Evolutionary conservation across 345 rosid genomes (phyloP), one percentile per base, ranked within the genome.

Genomic region (Gossypium australe): DNA sequence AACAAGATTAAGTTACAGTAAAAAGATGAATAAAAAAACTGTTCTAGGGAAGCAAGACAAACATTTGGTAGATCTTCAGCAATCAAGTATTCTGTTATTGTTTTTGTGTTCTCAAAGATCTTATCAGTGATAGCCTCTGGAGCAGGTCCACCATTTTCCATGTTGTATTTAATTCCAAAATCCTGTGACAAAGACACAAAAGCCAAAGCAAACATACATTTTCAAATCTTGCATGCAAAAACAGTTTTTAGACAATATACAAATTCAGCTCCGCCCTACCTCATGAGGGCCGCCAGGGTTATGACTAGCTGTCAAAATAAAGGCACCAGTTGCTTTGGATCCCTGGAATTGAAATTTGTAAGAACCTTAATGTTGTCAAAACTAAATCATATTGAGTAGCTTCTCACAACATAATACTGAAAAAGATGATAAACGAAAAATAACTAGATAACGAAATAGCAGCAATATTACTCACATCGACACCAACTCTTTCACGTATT

Each of bases 131-230:
- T 88, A 56, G 87, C 92, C 87, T 96, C 98, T 3, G 98, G 98
- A 78, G 99, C 98, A 80, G 98, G 99, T 75, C 99, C 99, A 79
- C 99, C 99, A 71, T 92, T 96, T 82, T 87, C 99, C 99, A 96
- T 96, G 86, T 96, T 96, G 85, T 96, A 96, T 86, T 96, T 96
- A 84, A 93, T 93, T 75, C 98, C 99, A 86, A 96, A 96, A 83
- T 96, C 98, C 99, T 93, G 87, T 34, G 77, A 71, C 43, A 16
- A 38, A 61, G 57, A 22, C 25, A 56, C 2, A 25, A 57, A 53
- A 72, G 11, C 16, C 20, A 34, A 47, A 73, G 44, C 45, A 69
- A 17, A 29, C 16, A 29, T 17, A 17, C 2, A 65, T 25, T 27
- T 52, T 25, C 43, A 16, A 58, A 67, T 38, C 24, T 70, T 61